Base-by-base conservation (phyloP, 2,329 filamentous ascomycete species). In the Karstenula rhodostoma region DNA sequence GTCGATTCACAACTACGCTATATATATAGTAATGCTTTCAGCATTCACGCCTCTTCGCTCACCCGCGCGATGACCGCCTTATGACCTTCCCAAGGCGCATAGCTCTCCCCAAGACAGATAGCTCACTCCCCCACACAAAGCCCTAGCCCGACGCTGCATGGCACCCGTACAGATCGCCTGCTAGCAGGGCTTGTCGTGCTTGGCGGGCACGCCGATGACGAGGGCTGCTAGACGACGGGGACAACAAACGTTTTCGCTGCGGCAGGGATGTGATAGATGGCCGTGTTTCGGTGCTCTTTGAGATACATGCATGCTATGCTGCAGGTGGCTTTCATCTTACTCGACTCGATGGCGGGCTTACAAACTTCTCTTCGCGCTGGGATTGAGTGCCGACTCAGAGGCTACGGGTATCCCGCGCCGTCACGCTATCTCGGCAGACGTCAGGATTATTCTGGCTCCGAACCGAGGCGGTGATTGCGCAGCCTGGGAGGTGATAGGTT, bases 71-170 rank as follows among this genome's bases (percentile, higher is more conserved):
- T 37, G 48, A 51, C 48, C 44, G 6, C 13, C 13, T 22, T 27
- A 47, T 47, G 48, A 51, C 48, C 48, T 23, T 51, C 33, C 23
- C 17, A 47, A 44, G 42, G 42, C 42, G 19, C 13, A 44, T 44
- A 44, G 42, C 42, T 44, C 37, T 40, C 5, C 17, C 17, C 47
- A 50, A 50, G 47, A 50, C 19, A 50, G 47, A 19, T 48, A 23
- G 29, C 47, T 50, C 23, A 29, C 8, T 2, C 15, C 15, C 33
- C 25, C 22, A 46, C 35, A 27, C 35, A 32, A n/a, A 32, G 13
- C 37, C 15, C 44, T 47, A 47, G 19, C 17, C 48, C 13, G 17
- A 56, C 6, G n/a, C 43, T 46, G 48, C n/a, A 51, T 51, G 32
- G 48, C 9, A 37, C 48, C 32, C 48, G 4, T 25, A 10, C 8